These are phyloP conservation scores for Tricholoma saponaceum DNA, from an alignment of 768 basidiomycete genomes.

Conservation along the genomic window DNA sequence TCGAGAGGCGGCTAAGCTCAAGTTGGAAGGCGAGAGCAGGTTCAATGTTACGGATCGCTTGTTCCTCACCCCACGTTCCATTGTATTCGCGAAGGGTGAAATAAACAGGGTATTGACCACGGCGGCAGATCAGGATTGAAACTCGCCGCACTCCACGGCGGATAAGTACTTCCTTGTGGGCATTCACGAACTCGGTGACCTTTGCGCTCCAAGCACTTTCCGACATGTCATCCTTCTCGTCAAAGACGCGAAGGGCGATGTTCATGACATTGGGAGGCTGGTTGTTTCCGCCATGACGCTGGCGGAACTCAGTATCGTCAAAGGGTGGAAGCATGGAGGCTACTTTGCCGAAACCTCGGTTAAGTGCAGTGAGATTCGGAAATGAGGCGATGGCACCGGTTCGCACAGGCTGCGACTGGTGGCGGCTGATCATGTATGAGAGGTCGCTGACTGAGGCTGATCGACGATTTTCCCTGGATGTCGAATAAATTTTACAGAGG, in stretches of 20 bases:
- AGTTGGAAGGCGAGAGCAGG: slow-evolving; percentile 98
- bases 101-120: slow-evolving; percentile 90
- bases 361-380: slow-evolving; percentile 64
- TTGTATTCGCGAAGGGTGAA: slow-evolving; percentile 80
- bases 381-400: slow-evolving; percentile 92
- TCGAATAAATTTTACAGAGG: slow-evolving; percentile 7
- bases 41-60: slow-evolving; percentile 96
- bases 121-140: slow-evolving; percentile 88
- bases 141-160: slow-evolving; percentile 87
- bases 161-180: slow-evolving; percentile 53
- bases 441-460: slow-evolving; percentile 95
- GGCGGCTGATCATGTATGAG: slow-evolving; percentile 84
- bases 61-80: slow-evolving; percentile 85
- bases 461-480: slow-evolving; percentile 57
- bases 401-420: slow-evolving; percentile 85
- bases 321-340: slow-evolving; percentile 72
- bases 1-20: slow-evolving; percentile 92
- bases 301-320: slow-evolving; percentile 63
- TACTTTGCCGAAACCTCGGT: slow-evolving; percentile 72
- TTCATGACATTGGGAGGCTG: slow-evolving; percentile 93
- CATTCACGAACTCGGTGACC: slow-evolving; percentile 69
- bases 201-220: slow-evolving; percentile 76
- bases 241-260: slow-evolving; percentile 86
- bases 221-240: slow-evolving; percentile 70
- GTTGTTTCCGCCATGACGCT: slow-evolving; percentile 67